Conservation (phyloP, 768 basidiomycete species). For the Panaeolus cyanescens region DNA sequence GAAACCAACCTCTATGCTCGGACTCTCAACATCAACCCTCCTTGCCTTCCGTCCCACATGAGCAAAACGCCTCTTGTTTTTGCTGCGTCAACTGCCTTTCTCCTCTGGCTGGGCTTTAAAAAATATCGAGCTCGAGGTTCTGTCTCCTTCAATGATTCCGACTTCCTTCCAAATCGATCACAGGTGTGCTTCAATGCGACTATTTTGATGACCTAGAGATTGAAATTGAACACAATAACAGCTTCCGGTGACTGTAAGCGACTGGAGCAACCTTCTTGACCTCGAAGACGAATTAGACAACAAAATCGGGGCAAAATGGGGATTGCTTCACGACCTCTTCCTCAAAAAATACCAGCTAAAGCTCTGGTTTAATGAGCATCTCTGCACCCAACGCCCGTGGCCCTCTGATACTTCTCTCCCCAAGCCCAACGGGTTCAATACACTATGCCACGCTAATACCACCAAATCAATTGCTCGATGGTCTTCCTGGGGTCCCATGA, state of each 20-base stretch:
- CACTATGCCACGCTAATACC: background rate
- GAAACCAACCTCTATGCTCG: no score
- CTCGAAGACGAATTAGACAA: background rate
- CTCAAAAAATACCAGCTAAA: background rate
- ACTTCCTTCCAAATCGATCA: no score
- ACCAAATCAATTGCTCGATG: background rate
- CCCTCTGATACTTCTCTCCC: background rate
- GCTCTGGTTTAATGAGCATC: background rate
- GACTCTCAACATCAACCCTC: no score
- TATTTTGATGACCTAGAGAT: no score
- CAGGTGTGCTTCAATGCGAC: no score
- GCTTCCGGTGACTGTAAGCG: background rate
- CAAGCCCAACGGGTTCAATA: background rate
- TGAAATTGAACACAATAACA: no score
- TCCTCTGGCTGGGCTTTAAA: no score
- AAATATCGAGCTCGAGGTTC: no score
- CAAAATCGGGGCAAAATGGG: background rate
- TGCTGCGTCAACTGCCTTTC: no score
- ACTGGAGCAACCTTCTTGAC: background rate
- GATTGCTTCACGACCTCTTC: background rate
- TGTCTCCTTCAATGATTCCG: no score
- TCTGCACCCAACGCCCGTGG: background rate
- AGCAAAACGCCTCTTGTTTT: no score
- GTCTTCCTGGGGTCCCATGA: background rate
- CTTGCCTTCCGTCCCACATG: no score